These are phyloP conservation scores for Spergularia azorica DNA, from an alignment of 179 eudicot genomes.

Conservation along the genomic window DNA sequence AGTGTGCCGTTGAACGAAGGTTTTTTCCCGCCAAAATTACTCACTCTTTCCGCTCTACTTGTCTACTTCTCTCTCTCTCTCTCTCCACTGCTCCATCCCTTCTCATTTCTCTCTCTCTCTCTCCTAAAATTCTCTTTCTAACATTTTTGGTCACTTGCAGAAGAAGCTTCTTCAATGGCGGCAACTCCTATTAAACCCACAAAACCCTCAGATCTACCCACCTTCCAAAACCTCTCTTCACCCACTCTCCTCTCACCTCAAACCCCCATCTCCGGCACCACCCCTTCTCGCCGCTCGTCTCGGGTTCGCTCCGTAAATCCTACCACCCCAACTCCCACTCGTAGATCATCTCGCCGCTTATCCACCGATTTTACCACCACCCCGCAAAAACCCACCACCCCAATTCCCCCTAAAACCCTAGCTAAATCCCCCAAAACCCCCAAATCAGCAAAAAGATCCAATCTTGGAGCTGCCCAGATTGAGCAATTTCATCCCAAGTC, in stretches of 20 bases:
- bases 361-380: constrained; percentile 27
- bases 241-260: constrained; percentile 38
- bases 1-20: too few relatives aligned
- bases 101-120: not conserved
- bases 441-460: constrained; percentile 26
- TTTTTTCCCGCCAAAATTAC: too few relatives aligned
- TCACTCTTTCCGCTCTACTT: not conserved
- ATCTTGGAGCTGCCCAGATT: constrained; percentile 1
- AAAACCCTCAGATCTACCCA: constrained; percentile 21
- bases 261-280: constrained; percentile 47
- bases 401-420: constrained; percentile 20
- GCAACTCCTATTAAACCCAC: constrained; percentile 34
- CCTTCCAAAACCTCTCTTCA: constrained; percentile 20
- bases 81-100: not conserved
- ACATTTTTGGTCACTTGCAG: not conserved
- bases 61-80: not conserved
- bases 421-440: constrained; percentile 30
- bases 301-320: not conserved
- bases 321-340: constrained; percentile 24
- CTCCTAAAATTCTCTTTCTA: not conserved
- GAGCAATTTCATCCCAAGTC: constrained; percentile 42
- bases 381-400: constrained; percentile 16
- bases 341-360: constrained; percentile 34
- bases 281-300: constrained; percentile 34
- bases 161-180: constrained; percentile 38